Evolutionary conservation across 169 alveolate species (phyloP).

Genomic region (Plasmodium vivax): DNA sequence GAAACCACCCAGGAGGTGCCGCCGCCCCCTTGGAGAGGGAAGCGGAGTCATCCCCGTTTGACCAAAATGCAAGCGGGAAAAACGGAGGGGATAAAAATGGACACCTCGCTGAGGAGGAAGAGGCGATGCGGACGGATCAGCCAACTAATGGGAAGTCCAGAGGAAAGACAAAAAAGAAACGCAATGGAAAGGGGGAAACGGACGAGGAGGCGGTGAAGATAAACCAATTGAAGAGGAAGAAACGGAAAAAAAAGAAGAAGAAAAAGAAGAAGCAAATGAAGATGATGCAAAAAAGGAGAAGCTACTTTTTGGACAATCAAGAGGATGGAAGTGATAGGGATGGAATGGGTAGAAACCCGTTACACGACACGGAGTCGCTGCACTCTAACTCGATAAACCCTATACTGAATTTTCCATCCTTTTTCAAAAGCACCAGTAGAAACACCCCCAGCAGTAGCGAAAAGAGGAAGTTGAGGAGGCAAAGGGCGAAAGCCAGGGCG

Average conservation of each 20-base stretch:
- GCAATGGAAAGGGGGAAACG: neutral
- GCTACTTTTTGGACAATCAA: neutral
- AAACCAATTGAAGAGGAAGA: neutral
- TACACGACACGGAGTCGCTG: slow-evolving; percentile 67
- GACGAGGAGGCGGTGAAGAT: neutral
- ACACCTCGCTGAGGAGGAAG: neutral
- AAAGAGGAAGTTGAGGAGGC: neutral
- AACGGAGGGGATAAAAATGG: neutral
- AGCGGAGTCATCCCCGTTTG: neutral
- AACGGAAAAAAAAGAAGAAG: neutral
- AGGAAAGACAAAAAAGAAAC: neutral
- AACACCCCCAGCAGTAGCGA: neutral
- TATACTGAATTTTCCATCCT: slow-evolving; percentile 35
- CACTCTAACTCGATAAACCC: slow-evolving; percentile 27
- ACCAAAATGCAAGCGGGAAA: neutral
- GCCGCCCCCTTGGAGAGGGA: neutral
- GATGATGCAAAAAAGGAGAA: neutral
- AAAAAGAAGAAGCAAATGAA: neutral
- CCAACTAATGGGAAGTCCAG: neutral
- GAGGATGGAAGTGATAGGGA: neutral
- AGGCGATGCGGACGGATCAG: neutral
- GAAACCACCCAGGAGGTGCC: neutral
- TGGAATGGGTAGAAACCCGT: slow-evolving; percentile 11
- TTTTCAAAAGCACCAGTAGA: slow-evolving; percentile 36
- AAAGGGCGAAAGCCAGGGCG: neutral